Conservation (phyloP, 2,329 filamentous ascomycete species). For the Fusarium haematococcum region DNA sequence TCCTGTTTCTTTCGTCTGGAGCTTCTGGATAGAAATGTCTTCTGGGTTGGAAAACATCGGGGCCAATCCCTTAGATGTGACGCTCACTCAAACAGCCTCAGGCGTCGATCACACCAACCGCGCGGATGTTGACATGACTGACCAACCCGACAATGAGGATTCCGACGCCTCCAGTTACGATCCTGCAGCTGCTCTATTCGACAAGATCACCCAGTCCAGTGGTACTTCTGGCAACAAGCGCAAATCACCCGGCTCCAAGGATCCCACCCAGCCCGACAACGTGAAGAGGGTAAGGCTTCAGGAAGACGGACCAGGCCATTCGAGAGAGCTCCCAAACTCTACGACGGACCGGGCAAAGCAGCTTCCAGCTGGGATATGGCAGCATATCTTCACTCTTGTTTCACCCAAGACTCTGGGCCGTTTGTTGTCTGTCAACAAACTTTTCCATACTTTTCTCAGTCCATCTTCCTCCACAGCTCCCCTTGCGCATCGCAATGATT, state of each 20-base stretch:
- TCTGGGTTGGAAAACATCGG: constrained; percentile 4
- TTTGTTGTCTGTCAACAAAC: constrained; percentile 75
- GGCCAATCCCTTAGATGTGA: constrained; percentile 9
- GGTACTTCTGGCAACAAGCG: constrained; percentile 34
- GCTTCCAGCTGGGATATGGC: constrained; percentile 75
- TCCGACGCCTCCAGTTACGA: constrained; percentile 28
- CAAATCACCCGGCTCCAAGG: constrained; percentile 19
- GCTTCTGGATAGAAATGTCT: constrained; percentile 27
- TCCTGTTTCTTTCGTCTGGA: neutral
- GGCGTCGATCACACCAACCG: constrained; percentile 11
- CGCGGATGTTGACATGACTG: constrained; percentile 24
- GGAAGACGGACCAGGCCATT: constrained; percentile 14
- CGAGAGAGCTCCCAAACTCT: constrained; percentile 14
- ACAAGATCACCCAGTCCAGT: constrained; percentile 14
- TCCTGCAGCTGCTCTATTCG: constrained; percentile 18
- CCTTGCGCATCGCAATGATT: constrained; percentile 25
- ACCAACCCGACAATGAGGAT: constrained; percentile 15
- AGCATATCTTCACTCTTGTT: constrained; percentile 75
- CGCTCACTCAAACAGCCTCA: constrained; percentile 20
- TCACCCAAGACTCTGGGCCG: constrained; percentile 72
- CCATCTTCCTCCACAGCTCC: constrained; percentile 53
- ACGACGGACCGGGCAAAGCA: constrained; percentile 39
- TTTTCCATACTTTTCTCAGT: constrained; percentile 72
- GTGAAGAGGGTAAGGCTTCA: constrained; percentile 40
- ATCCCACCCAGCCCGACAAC: constrained; percentile 18